phyloP scores from a whole-genome alignment of 164 flowering plant genomes.

The Vitis amurensis region DNA sequence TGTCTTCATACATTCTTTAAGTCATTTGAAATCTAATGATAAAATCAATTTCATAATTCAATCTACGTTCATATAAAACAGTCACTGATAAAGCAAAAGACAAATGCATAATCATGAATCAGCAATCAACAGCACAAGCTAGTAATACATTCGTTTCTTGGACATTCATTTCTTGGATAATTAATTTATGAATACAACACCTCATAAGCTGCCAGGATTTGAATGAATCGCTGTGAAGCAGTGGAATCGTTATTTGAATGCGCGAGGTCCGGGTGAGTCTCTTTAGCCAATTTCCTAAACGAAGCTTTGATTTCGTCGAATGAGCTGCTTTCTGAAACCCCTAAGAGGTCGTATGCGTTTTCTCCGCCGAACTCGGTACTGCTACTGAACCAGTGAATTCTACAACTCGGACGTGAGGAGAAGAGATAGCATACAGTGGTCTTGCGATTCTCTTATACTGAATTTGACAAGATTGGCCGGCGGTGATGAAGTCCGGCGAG shows the following conservation, averaged over 20 bases:
- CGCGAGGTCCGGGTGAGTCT: slow-evolving; percentile 84
- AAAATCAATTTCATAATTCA: no score
- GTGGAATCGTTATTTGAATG: slow-evolving; percentile 30
- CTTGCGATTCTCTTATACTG: not conserved
- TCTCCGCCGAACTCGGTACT: slow-evolving; percentile 38
- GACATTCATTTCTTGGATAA: no score
- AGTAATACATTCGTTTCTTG: no score
- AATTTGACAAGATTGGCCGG: not conserved
- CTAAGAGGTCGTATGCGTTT: slow-evolving; percentile 74
- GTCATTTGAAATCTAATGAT: no score
- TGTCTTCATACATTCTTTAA: no score
- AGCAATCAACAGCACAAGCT: no score
- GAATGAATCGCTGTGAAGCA: slow-evolving; percentile 61
- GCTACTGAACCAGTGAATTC: slow-evolving; percentile 33
- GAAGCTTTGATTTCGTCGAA: slow-evolving; percentile 78
- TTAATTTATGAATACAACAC: slow-evolving; percentile 21
- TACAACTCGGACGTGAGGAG: not conserved
- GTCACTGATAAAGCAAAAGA: no score
- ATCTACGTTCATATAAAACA: no score
- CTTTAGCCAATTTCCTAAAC: slow-evolving; percentile 79
- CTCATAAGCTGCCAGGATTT: slow-evolving; percentile 91
- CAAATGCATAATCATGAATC: no score
- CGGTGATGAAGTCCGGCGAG: slow-evolving; percentile 5
- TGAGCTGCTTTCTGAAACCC: slow-evolving; percentile 63
- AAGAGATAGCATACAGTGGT: not conserved